Evolutionary conservation across 768 basidiomycete genomes (phyloP).

Genomic region (Strobilomyces confusus): DNA sequence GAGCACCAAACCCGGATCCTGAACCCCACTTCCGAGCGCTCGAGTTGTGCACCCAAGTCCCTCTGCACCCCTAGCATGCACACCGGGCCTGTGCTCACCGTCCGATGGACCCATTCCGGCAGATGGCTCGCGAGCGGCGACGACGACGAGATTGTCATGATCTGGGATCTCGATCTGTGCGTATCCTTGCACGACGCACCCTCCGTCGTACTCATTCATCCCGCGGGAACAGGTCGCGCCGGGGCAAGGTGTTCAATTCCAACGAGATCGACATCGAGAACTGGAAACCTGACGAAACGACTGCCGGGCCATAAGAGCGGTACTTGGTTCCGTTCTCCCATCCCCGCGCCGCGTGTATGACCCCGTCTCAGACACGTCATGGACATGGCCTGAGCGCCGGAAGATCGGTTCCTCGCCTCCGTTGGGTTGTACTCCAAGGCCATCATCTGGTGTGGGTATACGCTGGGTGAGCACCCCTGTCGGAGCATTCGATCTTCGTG

Average conservation of each 20-base stretch:
- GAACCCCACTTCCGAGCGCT: slow-evolving; percentile 60
- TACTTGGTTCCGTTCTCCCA: slow-evolving; percentile 33
- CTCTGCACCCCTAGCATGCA: slow-evolving; percentile 92
- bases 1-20: slow-evolving; percentile 95
- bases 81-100: slow-evolving; percentile 86
- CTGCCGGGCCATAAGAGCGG: slow-evolving; percentile 94
- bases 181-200: slow-evolving; percentile 24
- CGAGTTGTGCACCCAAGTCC: slow-evolving; percentile 75
- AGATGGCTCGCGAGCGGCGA: slow-evolving; percentile 93
- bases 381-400: slow-evolving; percentile 92
- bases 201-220: slow-evolving; percentile 3
- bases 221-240: slow-evolving; percentile 53
- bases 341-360: slow-evolving; percentile 3
- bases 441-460: slow-evolving; percentile 91
- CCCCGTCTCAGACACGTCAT: slow-evolving; percentile 68
- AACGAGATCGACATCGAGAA: slow-evolving; percentile 95
- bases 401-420: slow-evolving; percentile 88
- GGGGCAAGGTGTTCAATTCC: slow-evolving; percentile 89
- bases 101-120: slow-evolving; percentile 93
- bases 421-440: slow-evolving; percentile 91
- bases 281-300: slow-evolving; percentile 89
- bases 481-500: background rate
- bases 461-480: slow-evolving; percentile 59
- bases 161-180: slow-evolving; percentile 96
- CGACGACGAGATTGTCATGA: slow-evolving; percentile 93